These are phyloP conservation scores for Linderina pennispora DNA, from an alignment of 192 early-diverging fungal genomes.

Conservation along the genomic window DNA sequence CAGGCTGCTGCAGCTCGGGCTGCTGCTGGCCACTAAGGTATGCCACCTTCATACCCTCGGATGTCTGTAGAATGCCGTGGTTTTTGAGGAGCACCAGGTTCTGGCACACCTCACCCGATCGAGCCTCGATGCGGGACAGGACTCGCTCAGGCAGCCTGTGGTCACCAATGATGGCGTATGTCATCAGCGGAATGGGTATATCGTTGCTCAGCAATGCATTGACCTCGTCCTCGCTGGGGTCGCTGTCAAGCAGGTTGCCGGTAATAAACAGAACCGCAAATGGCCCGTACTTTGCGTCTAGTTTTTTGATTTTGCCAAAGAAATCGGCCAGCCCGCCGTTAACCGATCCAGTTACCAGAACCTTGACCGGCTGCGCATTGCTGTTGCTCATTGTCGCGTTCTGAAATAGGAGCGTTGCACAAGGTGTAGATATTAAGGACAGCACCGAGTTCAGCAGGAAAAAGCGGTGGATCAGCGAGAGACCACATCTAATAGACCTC, in stretches of 20 bases:
- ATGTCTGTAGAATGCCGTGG: slow-evolving; percentile 38
- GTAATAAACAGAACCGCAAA: slow-evolving; percentile 77
- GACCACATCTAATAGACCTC: too few relatives aligned
- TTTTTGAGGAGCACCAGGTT: slow-evolving; percentile 69
- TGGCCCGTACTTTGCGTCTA: slow-evolving; percentile 78
- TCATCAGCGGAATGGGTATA: slow-evolving; percentile 59
- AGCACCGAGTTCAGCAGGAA: too few relatives aligned
- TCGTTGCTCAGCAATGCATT: slow-evolving; percentile 52
- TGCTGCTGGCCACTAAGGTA: slow-evolving; percentile 36
- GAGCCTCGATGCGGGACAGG: slow-evolving; percentile 44
- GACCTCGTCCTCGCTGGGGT: slow-evolving; percentile 34
- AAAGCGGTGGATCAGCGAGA: too few relatives aligned
- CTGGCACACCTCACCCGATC: slow-evolving; percentile 66
- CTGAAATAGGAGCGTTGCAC: too few relatives aligned
- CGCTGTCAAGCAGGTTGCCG: slow-evolving; percentile 72
- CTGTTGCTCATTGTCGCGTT: neutral
- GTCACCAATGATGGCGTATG: slow-evolving; percentile 70
- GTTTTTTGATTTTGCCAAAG: slow-evolving; percentile 66
- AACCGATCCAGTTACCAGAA: slow-evolving; percentile 66
- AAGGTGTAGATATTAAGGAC: too few relatives aligned
- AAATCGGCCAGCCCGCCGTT: slow-evolving; percentile 63
- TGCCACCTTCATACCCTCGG: slow-evolving; percentile 42
- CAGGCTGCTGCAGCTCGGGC: slow-evolving; percentile 3
- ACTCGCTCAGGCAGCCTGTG: slow-evolving; percentile 54
- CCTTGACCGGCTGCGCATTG: slow-evolving; percentile 9